These are phyloP conservation scores for Candida maesae DNA, from an alignment of 805 yeast genomes.

Conservation along the genomic window DNA sequence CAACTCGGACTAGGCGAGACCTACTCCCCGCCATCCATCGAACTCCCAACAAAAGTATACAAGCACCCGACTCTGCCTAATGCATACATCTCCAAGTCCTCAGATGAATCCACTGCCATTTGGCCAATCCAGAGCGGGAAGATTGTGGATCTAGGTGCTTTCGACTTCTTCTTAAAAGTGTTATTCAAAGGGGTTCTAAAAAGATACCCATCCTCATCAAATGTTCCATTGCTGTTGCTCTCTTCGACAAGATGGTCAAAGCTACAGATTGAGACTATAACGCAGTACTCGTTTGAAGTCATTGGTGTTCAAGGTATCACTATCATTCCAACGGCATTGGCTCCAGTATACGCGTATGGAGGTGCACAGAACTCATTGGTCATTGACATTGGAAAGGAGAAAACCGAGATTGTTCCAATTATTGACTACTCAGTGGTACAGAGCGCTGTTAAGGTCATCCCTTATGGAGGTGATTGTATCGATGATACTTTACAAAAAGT, in stretches of 20 bases:
- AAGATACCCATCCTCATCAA: conserved; percentile 31
- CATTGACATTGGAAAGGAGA: conserved; percentile 74
- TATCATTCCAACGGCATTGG: conserved; percentile 62
- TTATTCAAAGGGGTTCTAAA: conserved; percentile 44
- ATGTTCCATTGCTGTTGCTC: conserved; percentile 67
- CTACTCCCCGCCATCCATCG: conserved; percentile 68
- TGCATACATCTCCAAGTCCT: conserved; percentile 29
- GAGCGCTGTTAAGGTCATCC: conserved; percentile 47
- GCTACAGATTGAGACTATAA: conserved; percentile 58
- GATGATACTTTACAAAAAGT: conserved; percentile 47
- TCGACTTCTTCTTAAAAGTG: conserved; percentile 53
- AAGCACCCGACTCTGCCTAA: conserved; percentile 35
- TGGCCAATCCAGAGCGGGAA: conserved; percentile 63
- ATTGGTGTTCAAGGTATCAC: conserved; percentile 71
- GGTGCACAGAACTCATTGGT: conserved; percentile 62
- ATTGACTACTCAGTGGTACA: conserved; percentile 62
- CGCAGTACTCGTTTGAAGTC: conserved; percentile 72
- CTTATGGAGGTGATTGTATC: conserved; percentile 62
- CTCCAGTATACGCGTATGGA: conserved; percentile 72
- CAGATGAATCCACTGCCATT: conserved; percentile 40
- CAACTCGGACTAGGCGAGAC: conserved; percentile 76
- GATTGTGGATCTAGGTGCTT: conserved; percentile 65
- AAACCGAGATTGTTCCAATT: conserved; percentile 78
- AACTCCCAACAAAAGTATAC: conserved; percentile 76
- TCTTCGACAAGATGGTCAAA: conserved; percentile 70